Conservation (phyloP, 768 basidiomycete species). For the Auriscalpium orientale region DNA sequence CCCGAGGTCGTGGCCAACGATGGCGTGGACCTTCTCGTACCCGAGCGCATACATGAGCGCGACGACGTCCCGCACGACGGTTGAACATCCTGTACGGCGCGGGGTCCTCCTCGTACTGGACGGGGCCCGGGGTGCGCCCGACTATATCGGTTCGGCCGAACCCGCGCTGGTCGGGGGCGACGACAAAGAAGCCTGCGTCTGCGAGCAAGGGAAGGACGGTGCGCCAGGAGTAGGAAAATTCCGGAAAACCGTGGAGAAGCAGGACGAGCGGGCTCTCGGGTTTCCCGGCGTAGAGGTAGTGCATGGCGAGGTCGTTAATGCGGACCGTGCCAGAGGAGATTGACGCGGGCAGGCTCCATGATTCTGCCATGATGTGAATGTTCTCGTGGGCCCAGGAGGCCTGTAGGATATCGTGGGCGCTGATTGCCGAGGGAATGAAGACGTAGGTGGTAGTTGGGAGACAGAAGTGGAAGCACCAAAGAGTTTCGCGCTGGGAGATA, state of each 20-base stretch:
- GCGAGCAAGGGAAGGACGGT: slow-evolving; percentile 47
- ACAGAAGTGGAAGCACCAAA: too few relatives aligned
- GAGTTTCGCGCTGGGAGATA: too few relatives aligned
- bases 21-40: slow-evolving; percentile 35
- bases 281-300: slow-evolving; percentile 41
- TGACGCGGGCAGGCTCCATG: slow-evolving; percentile 18
- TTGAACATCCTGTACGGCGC: slow-evolving; percentile 44
- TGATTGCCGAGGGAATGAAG: too few relatives aligned
- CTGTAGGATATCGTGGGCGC: too few relatives aligned
- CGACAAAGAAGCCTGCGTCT: slow-evolving; percentile 46
- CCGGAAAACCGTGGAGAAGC: slow-evolving; percentile 61
- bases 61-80: slow-evolving; percentile 42
- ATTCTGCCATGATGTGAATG: too few relatives aligned
- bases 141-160: slow-evolving; percentile 35
- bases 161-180: slow-evolving; percentile 57
- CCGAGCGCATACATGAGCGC: slow-evolving; percentile 45
- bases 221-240: slow-evolving; percentile 60
- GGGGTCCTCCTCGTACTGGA: slow-evolving; percentile 42
- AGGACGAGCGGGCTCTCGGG: slow-evolving; percentile 36
- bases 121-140: slow-evolving; percentile 7
- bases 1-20: slow-evolving; percentile 59
- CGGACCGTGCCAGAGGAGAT: slow-evolving; percentile 33
- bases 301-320: slow-evolving; percentile 43
- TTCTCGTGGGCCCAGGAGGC: too few relatives aligned
- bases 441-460: too few relatives aligned